These are phyloP conservation scores for Penicillium cinerascens DNA, from an alignment of 495 filamentous ascomycete genomes.

Conservation along the genomic window DNA sequence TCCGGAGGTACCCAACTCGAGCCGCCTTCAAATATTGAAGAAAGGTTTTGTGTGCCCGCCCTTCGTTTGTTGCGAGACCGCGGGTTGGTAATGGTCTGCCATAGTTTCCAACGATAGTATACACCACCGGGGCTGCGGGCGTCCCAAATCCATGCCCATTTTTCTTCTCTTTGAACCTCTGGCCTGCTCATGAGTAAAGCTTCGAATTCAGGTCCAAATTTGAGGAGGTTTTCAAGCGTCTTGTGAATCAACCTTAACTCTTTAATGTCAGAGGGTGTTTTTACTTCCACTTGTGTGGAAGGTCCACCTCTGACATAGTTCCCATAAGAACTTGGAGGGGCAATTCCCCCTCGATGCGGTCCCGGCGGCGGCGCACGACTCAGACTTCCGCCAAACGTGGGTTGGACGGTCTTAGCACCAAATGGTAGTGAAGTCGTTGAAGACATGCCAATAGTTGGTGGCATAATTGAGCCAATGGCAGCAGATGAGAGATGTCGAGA, in stretches of 20 bases:
- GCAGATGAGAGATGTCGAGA: conserved; percentile 83
- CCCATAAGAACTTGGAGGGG: conserved; percentile 72
- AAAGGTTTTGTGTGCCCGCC: conserved; percentile 21
- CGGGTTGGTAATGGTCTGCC: conserved; percentile 67
- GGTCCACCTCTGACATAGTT: conserved; percentile 34
- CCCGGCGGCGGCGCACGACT: conserved; percentile 58
- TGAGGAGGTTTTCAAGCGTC: conserved; percentile 73
- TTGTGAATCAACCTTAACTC: conserved; percentile 83
- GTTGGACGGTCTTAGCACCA: conserved; percentile 70
- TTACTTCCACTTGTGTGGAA: conserved; percentile 67
- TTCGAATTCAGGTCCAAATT: conserved; percentile 84
- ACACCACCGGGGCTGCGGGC: conserved; percentile 72
- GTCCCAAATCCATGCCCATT: conserved; percentile 95
- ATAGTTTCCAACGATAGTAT: conserved; percentile 89
- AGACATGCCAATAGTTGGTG: conserved; percentile 48
- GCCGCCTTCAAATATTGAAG: conserved; percentile 63
- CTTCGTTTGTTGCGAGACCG: conserved; percentile 24
- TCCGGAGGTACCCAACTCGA: conserved; percentile 71
- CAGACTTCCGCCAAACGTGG: conserved; percentile 34
- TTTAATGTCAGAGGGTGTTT: conserved; percentile 72
- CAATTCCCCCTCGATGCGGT: conserved; percentile 68
- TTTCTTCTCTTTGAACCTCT: conserved; percentile 76
- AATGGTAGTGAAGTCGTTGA: conserved; percentile 66
- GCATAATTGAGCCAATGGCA: conserved; percentile 55
- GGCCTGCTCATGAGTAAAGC: conserved; percentile 83